These are phyloP conservation scores for Crithidia expoeki DNA, from an alignment of 208 protist species.

Conservation along the genomic window DNA sequence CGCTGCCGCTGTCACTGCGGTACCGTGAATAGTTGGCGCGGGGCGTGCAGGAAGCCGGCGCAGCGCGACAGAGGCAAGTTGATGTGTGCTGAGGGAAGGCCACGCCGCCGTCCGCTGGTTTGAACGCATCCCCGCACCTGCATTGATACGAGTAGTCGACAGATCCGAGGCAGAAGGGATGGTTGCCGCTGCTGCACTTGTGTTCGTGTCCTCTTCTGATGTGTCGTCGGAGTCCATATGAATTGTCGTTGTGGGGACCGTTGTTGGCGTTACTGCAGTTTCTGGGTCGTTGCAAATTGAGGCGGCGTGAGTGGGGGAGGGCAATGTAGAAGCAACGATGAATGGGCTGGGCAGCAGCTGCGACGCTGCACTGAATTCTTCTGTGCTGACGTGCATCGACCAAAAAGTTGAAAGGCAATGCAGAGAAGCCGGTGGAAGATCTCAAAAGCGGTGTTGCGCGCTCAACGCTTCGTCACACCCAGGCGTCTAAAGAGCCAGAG, in stretches of 20 bases:
- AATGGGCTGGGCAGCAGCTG: constrained; percentile 5
- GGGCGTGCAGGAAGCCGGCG: constrained; percentile 10
- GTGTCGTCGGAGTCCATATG: constrained; percentile 20
- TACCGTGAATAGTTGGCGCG: background rate
- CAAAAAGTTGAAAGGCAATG: too few species aligned
- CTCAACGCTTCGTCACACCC: too few species aligned
- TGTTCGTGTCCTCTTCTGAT: background rate
- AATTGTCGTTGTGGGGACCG: constrained; percentile 4
- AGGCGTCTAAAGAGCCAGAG: too few species aligned
- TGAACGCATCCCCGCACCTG: too few species aligned
- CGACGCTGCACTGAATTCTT: background rate
- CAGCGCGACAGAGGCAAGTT: constrained; percentile 28
- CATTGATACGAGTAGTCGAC: background rate
- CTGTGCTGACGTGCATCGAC: background rate
- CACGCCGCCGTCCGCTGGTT: background rate
- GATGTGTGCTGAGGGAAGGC: constrained; percentile 11
- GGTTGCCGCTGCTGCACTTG: too few species aligned
- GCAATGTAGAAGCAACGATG: constrained; percentile 1
- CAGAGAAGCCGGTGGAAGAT: too few species aligned
- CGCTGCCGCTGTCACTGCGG: too few species aligned
- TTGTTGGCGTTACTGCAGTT: background rate
- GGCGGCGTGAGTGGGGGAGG: constrained; percentile 10
- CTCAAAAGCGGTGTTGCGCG: too few species aligned
- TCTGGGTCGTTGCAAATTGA: background rate
- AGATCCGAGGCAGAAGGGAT: too few species aligned